These are phyloP conservation scores for Colletotrichum sp. DNA, from an alignment of 2,329 filamentous ascomycete species.

Conservation along the genomic window DNA sequence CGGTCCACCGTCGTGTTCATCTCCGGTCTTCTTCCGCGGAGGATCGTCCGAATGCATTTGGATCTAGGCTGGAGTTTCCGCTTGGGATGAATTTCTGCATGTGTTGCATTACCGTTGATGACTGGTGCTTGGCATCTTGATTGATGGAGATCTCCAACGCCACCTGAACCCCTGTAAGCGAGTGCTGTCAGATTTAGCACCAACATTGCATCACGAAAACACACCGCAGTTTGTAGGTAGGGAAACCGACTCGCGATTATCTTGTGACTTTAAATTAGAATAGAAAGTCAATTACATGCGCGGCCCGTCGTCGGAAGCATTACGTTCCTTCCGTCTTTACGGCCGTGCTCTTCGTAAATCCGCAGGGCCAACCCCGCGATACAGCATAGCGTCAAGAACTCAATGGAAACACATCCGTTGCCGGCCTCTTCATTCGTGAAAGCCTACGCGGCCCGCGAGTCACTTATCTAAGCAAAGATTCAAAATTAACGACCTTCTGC, in stretches of 20 bases:
- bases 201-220: neutral
- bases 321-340: neutral
- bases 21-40: neutral
- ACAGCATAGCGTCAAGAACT: neutral
- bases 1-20: neutral
- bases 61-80: neutral
- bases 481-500: too few relatives aligned
- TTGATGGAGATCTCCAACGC: neutral
- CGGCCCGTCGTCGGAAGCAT: neutral
- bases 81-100: neutral
- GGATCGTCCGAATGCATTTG: neutral
- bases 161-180: neutral
- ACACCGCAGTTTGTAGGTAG: neutral
- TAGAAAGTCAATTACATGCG: neutral
- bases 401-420: neutral
- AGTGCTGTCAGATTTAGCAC: neutral
- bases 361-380: neutral
- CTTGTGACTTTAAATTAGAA: neutral
- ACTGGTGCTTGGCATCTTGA: neutral
- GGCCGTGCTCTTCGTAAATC: neutral
- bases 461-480: too few relatives aligned
- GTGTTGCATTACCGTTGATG: neutral
- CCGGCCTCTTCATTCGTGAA: neutral
- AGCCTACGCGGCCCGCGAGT: neutral
- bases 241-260: neutral